A percentile compares a stretch with the other conserved stretches of the same genome.
These are phyloP conservation scores for Saturnispora besseyi DNA, from an alignment of 805 yeast genomes.

Conservation along the genomic window DNA sequence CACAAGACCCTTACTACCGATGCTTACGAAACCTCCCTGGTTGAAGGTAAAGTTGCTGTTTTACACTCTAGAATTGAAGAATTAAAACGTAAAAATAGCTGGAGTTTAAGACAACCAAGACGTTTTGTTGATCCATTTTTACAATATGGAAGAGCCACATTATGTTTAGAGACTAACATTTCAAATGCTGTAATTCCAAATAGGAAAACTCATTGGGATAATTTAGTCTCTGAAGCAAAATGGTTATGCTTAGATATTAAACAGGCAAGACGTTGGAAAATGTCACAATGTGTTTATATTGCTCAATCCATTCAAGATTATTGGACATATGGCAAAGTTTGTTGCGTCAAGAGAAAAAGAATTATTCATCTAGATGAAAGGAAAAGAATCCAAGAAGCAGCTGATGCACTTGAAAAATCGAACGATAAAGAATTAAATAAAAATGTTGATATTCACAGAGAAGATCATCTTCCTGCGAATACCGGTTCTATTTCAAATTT, in stretches of 20 bases:
- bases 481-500: too few relatives aligned
- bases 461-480: not conserved
- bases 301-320: slow-evolving; percentile 70
- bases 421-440: not conserved
- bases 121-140: slow-evolving; percentile 59
- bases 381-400: slow-evolving; percentile 6
- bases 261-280: slow-evolving; percentile 60
- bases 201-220: slow-evolving; percentile 57
- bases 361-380: slow-evolving; percentile 25
- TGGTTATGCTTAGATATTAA: slow-evolving; percentile 78
- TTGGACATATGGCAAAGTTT: slow-evolving; percentile 66
- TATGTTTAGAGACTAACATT: not conserved
- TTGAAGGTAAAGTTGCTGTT: slow-evolving; percentile 88
- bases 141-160: slow-evolving; percentile 18
- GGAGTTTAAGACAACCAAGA: slow-evolving; percentile 86
- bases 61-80: slow-evolving; percentile 88
- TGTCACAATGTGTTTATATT: slow-evolving; percentile 58
- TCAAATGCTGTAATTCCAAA: slow-evolving; percentile 21
- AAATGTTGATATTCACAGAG: not conserved
- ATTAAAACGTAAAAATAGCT: slow-evolving; percentile 72
- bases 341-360: slow-evolving; percentile 49
- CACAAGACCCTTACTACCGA: slow-evolving; percentile 84
- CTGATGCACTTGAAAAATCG: slow-evolving; percentile 9
- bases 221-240: slow-evolving; percentile 62
- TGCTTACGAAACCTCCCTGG: slow-evolving; percentile 70